Conservation (phyloP, 176 grass and related monocot species). For the Pontederia paniculata region DNA sequence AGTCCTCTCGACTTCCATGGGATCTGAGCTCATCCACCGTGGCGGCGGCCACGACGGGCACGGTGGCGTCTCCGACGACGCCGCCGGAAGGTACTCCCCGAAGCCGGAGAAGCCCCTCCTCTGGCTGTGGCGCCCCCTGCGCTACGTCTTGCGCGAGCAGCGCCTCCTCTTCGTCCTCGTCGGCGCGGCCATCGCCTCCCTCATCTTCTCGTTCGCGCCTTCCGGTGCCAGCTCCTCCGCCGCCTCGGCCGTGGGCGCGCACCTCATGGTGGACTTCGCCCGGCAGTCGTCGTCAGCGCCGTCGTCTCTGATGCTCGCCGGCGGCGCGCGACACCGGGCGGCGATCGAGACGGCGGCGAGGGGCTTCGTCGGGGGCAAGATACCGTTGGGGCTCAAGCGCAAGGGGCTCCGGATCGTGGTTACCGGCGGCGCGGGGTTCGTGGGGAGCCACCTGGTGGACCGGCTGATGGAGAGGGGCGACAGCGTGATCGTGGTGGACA, state of each 20-base stretch:
- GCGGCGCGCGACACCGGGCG: constrained; percentile 3
- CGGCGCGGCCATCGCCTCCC: constrained; percentile 3
- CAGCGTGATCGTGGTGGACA: constrained; percentile 89
- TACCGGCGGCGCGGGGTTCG: constrained; percentile 72
- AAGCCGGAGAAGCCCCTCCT: constrained; percentile 10
- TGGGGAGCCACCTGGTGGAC: constrained; percentile 88
- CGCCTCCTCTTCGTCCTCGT: constrained; percentile 20
- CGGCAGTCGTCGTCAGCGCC: constrained; percentile 14
- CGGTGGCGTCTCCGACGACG: background rate
- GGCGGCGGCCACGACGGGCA: background rate
- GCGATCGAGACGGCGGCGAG: constrained; percentile 5
- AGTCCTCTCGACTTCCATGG: background rate
- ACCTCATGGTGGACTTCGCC: no score
- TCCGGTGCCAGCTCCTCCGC: background rate
- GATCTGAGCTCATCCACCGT: constrained; percentile 9
- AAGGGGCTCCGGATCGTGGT: constrained; percentile 58
- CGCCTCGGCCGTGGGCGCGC: background rate
- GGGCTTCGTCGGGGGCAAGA: constrained; percentile 24
- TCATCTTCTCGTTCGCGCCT: background rate
- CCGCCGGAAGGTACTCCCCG: background rate
- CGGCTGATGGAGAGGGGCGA: constrained; percentile 51
- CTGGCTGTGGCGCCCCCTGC: background rate
- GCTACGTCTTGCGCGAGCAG: constrained; percentile 22
- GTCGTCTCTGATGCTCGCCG: constrained; percentile 4
- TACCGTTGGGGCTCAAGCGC: constrained; percentile 55